Percentiles rank a stretch among this genome's conserved stretches.
Evolutionary conservation across 140 eudicot genomes (phyloP).

Genomic region (Cichorium intybus): DNA sequence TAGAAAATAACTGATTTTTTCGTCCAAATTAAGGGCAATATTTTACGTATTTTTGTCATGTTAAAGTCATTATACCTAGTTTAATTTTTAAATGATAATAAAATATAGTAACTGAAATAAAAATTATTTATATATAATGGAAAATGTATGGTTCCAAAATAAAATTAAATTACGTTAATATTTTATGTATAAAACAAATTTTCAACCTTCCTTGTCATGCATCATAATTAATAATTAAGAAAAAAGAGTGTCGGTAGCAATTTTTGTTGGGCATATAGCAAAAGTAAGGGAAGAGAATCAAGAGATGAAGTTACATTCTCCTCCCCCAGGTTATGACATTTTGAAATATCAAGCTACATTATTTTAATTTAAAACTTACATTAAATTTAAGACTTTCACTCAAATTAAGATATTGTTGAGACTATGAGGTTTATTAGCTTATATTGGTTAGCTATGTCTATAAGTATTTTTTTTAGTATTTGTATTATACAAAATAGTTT

Average conservation of each 20-base stretch:
- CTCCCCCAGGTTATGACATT: conserved; percentile 1
- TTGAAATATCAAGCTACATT: background rate
- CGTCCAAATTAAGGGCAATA: background rate
- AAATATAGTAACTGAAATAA: background rate
- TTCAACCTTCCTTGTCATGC: background rate
- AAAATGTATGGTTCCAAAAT: too few species aligned
- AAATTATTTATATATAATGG: background rate
- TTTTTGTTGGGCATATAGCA: background rate
- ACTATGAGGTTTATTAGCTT: too few species aligned
- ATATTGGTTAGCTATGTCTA: too few species aligned
- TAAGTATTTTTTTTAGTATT: too few species aligned
- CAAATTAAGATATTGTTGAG: too few species aligned
- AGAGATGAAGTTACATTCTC: conserved; percentile 7
- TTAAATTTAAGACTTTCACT: background rate
- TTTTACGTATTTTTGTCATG: too few species aligned
- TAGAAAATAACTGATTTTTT: too few species aligned
- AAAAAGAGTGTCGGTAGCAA: background rate
- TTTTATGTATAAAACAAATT: background rate
- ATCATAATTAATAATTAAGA: too few species aligned
- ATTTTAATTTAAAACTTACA: background rate
- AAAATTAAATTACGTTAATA: too few species aligned
- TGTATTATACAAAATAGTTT: too few species aligned
- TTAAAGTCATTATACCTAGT: background rate
- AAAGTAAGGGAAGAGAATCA: background rate
- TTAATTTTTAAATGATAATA: too few species aligned